Evolutionary conservation across 148 eudicot genomes (phyloP), one percentile per base, ranked within the genome.

Genomic region (Silene conica): DNA sequence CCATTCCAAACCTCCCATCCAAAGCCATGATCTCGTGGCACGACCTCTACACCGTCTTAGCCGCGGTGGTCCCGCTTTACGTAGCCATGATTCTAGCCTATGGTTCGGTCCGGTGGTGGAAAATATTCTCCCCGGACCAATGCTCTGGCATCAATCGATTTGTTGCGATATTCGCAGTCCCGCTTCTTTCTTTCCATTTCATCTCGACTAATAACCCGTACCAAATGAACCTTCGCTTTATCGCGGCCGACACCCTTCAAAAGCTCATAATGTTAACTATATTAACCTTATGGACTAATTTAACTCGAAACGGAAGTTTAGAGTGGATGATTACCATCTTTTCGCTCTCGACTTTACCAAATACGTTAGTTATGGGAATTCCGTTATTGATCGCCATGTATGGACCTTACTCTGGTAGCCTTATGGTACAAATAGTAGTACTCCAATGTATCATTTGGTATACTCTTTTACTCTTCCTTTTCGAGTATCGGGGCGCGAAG

Each of bases 51-150:
- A 85, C 80, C n/a, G 96, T 90, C 18, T 19, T 90, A 4, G 75
- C 96, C 46, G 96, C 96, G 57, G 83, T 90, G 83, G 85, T 90
- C 8, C 96, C 96, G 0, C 87, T 90, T 19, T 90, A 90, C 71
- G 96, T 90, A 3, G 92, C 96, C 45, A 90, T 90, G 96, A 87
- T 90, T 57, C 80, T 90, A 6, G 96, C 96, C 50, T 90, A 89
- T 78, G 96, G 96, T 23, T 87, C 92, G 6, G 93, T 90, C 77
- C 89, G 89, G 16, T 90, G 96, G 96, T 90, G 96, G 96, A 84
- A 86, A 73, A 90, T 90, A 63, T 90, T 90, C 82, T 80, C 91
- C 4, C 90, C 96, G 10, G 96, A 90, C 75, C 97, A 91, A 73
- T 91, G 93, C 66, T 89, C 97, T 21, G 97, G 97, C 69, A 91